phyloP scores from a whole-genome alignment of 1,284 basidiomycete species.

The Cryptococcus deneoformans region DNA sequence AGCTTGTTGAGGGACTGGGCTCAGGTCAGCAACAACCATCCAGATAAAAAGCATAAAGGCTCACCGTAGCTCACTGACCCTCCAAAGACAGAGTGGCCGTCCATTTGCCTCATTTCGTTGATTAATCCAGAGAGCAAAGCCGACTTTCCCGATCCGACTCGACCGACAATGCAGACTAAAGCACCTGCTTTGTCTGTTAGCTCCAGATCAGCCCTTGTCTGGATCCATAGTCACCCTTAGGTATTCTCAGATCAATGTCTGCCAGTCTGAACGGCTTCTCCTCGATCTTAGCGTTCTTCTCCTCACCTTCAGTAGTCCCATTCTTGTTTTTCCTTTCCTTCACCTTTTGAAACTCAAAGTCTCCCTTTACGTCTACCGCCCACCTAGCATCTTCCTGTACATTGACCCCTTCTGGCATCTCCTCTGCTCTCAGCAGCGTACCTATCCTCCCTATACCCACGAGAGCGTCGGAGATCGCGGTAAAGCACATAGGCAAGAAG shows the following conservation, averaged over 20 bases:
- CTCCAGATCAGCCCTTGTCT: too few species aligned
- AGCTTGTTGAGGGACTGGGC: slow-evolving; percentile 40
- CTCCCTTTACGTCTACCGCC: slow-evolving; percentile 61
- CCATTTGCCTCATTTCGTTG: slow-evolving; percentile 68
- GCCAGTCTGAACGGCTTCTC: slow-evolving; percentile 5
- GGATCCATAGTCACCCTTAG: slow-evolving; percentile 4
- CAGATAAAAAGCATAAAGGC: not conserved
- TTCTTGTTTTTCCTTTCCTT: not conserved
- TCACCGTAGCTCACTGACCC: slow-evolving; percentile 63
- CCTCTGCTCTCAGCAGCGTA: slow-evolving; percentile 53
- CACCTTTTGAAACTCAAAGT: slow-evolving; percentile 66
- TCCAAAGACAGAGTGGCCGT: slow-evolving; percentile 61
- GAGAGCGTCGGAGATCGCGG: slow-evolving; percentile 56
- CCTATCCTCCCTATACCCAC: slow-evolving; percentile 20
- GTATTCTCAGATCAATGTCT: slow-evolving; percentile 6
- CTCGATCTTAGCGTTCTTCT: not conserved
- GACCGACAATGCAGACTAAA: slow-evolving; percentile 37
- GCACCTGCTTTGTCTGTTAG: slow-evolving; percentile 1
- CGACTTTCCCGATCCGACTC: slow-evolving; percentile 41
- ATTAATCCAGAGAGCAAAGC: slow-evolving; percentile 66
- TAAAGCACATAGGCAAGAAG: slow-evolving; percentile 46
- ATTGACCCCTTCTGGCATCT: slow-evolving; percentile 57
- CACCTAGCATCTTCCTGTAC: slow-evolving; percentile 52
- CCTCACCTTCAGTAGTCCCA: not conserved
- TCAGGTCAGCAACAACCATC: slow-evolving; percentile 43